Evolutionary conservation across 169 alveolate genomes (phyloP).

Genomic region (Eimeria acervulina): DNA sequence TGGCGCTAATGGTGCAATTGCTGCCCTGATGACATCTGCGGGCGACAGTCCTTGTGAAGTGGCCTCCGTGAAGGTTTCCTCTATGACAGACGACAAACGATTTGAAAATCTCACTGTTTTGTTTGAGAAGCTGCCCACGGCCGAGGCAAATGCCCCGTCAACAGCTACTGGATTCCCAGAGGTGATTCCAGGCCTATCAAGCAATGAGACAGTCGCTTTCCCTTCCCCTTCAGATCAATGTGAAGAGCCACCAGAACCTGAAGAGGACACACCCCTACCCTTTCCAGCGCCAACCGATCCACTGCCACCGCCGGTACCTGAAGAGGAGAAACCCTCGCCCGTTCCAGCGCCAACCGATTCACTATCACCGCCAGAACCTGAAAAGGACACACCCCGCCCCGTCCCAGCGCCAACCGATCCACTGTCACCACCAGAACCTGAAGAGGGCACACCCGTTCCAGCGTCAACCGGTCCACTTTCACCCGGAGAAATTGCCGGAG

Average conservation of each 20-base stretch:
- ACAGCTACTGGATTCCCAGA: slow-evolving; percentile 45
- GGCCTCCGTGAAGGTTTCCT: background rate
- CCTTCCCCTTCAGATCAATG: slow-evolving; percentile 26
- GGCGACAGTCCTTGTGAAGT: slow-evolving; percentile 33
- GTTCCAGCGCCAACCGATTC: background rate
- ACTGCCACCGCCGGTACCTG: slow-evolving; percentile 21
- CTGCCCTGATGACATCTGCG: slow-evolving; percentile 48
- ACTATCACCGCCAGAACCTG: slow-evolving; percentile 49
- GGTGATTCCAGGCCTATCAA: background rate
- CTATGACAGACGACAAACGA: background rate
- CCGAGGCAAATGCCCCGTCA: slow-evolving; percentile 58
- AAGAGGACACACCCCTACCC: background rate
- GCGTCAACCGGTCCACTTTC: background rate
- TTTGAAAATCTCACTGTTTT: slow-evolving; percentile 31
- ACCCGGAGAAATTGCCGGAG: background rate
- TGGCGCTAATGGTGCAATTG: slow-evolving; percentile 44
- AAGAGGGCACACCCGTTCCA: background rate
- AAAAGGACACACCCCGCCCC: background rate
- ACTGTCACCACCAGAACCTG: slow-evolving; percentile 26
- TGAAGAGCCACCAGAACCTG: slow-evolving; percentile 67
- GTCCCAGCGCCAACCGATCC: slow-evolving; percentile 13
- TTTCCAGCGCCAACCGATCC: slow-evolving; percentile 22
- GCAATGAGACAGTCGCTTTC: background rate
- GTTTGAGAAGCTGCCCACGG: slow-evolving; percentile 64
- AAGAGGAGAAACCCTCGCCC: background rate